phyloP scores from a whole-genome alignment of 129 eudicot species.

The Lonicera japonica region DNA sequence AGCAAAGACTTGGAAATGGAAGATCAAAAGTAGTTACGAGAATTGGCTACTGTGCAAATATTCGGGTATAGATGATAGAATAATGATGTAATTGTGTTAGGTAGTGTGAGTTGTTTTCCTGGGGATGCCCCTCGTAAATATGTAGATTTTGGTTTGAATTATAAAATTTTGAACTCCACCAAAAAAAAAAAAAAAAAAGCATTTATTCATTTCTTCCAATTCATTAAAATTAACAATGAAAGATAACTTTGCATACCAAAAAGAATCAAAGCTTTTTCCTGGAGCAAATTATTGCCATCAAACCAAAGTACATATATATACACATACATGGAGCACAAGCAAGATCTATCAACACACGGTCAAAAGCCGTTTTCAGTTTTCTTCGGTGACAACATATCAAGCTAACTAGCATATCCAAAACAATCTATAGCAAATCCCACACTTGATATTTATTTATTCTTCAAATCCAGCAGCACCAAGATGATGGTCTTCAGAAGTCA shows the following conservation, averaged over 20 bases:
- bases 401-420: conserved; percentile 12
- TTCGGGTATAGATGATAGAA: too few species aligned
- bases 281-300: conserved; percentile 9
- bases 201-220: too few species aligned
- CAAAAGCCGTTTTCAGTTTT: background rate
- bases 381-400: background rate
- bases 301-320: conserved; percentile 5
- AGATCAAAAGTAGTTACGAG: too few species aligned
- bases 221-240: too few species aligned
- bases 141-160: too few species aligned
- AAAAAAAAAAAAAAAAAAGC: too few species aligned
- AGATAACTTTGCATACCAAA: background rate
- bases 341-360: conserved; percentile 1
- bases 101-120: too few species aligned
- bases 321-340: conserved; percentile 10
- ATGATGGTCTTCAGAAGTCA: conserved; percentile 14
- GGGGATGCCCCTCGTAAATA: too few species aligned
- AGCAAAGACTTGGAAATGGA: too few species aligned
- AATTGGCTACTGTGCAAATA: too few species aligned
- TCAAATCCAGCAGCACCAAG: conserved; percentile 3
- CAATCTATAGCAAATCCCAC: background rate
- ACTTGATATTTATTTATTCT: conserved; percentile 1
- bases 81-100: too few species aligned
- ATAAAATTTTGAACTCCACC: too few species aligned
- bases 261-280: background rate